Conservation (phyloP, 2,329 filamentous ascomycete species). For the Beauveria brongniartii region DNA sequence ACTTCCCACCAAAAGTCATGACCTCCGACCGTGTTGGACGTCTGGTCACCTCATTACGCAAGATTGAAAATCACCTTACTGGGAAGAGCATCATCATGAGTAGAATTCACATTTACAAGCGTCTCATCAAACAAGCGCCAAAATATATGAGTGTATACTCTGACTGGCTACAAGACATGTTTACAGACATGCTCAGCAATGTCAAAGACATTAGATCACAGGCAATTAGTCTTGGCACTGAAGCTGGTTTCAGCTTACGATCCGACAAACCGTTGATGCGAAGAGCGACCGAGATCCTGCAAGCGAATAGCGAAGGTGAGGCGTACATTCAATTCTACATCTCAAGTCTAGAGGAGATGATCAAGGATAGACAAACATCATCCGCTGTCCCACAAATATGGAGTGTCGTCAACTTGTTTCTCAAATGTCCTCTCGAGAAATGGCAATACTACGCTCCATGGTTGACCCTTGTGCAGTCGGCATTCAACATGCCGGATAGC, state of each 20-base stretch:
- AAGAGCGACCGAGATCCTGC: slow-evolving; percentile 56
- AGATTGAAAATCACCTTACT: slow-evolving; percentile 62
- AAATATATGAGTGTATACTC: slow-evolving; percentile 61
- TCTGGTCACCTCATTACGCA: slow-evolving; percentile 62
- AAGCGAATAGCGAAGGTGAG: slow-evolving; percentile 40
- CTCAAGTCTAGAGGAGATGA: slow-evolving; percentile 59
- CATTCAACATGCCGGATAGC: slow-evolving; percentile 72
- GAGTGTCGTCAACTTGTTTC: slow-evolving; percentile 71
- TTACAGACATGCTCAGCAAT: slow-evolving; percentile 72
- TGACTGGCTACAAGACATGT: slow-evolving; percentile 75
- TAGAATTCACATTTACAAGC: slow-evolving; percentile 70
- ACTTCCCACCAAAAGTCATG: slow-evolving; percentile 68
- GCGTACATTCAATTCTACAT: slow-evolving; percentile 64
- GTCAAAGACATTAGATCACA: slow-evolving; percentile 67
- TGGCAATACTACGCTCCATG: slow-evolving; percentile 71
- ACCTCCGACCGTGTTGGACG: slow-evolving; percentile 61
- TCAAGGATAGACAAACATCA: slow-evolving; percentile 44
- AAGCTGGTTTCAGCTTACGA: slow-evolving; percentile 61
- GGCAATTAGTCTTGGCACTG: slow-evolving; percentile 66
- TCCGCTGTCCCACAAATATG: slow-evolving; percentile 77
- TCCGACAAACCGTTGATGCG: slow-evolving; percentile 60
- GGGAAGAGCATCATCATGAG: slow-evolving; percentile 76
- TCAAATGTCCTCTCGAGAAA: slow-evolving; percentile 56
- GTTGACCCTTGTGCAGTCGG: slow-evolving; percentile 71
- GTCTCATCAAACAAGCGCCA: slow-evolving; percentile 63